Conservation (phyloP, 2,329 filamentous ascomycete species). For the Tolypocladium tundrense region DNA sequence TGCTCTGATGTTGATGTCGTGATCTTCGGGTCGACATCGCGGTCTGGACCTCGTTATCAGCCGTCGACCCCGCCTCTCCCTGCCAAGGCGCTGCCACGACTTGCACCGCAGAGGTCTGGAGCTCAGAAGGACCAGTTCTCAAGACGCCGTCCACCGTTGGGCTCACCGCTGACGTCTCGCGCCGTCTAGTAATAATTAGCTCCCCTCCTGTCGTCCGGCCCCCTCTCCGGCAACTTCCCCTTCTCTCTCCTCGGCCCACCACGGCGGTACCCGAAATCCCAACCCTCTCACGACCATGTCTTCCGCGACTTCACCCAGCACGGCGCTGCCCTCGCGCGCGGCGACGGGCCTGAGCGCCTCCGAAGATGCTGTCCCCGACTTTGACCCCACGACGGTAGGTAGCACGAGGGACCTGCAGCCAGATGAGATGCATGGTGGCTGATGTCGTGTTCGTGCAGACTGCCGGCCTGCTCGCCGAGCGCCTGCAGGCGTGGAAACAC, state of each 20-base stretch:
- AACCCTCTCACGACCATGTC: constrained; percentile 10
- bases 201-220: background rate
- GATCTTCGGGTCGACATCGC: background rate
- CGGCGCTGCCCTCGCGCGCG: constrained; percentile 34
- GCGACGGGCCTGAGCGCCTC: constrained; percentile 33
- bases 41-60: background rate
- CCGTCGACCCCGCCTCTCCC: background rate
- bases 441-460: constrained; percentile 37
- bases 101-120: background rate
- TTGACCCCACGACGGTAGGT: constrained; percentile 48
- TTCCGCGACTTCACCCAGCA: constrained; percentile 18
- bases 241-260: background rate
- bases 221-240: background rate
- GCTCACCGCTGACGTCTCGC: background rate
- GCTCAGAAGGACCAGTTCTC: background rate
- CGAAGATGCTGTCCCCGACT: constrained; percentile 49
- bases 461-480: constrained; percentile 72
- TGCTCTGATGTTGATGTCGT: background rate
- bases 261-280: background rate
- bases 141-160: background rate
- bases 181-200: background rate
- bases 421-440: background rate
- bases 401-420: background rate
- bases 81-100: background rate
- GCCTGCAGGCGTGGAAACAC: constrained; percentile 93